Percentiles rank a stretch among this genome's conserved stretches.
These are phyloP conservation scores for Hemerocallis citrina DNA, from an alignment of 106 monocot genomes.

Conservation along the genomic window DNA sequence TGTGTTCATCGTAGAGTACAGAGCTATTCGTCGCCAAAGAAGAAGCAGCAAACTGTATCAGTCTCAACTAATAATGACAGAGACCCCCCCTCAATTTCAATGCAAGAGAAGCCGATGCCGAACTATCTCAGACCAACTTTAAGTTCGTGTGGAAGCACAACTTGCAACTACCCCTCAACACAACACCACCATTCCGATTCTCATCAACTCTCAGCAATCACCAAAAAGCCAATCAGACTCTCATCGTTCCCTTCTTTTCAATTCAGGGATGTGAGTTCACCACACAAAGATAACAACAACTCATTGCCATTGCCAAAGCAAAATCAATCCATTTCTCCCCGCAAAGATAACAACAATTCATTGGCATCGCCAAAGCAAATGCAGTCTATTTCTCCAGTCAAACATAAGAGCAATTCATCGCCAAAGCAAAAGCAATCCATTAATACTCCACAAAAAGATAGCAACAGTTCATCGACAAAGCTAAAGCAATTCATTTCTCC, in stretches of 20 bases:
- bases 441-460: too few species aligned
- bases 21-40: too few species aligned
- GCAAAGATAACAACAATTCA: not conserved
- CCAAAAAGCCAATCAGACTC: not conserved
- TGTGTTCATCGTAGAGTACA: too few species aligned
- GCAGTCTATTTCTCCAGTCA: too few species aligned
- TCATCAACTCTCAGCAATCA: not conserved
- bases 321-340: not conserved
- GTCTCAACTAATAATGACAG: too few species aligned
- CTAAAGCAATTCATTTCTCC: too few species aligned
- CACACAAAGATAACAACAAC: not conserved
- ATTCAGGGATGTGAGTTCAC: not conserved
- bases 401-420: too few species aligned
- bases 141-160: not conserved
- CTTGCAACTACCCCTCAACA: not conserved
- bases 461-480: too few species aligned
- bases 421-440: too few species aligned
- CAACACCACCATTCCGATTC: not conserved
- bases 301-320: not conserved
- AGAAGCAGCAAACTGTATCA: too few species aligned
- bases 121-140: constrained; percentile 3
- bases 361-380: too few species aligned
- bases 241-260: not conserved
- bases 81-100: too few species aligned
- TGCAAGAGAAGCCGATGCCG: not conserved